phyloP scores from a whole-genome alignment of 495 filamentous ascomycete genomes.

The Tetracladium setigerum region DNA sequence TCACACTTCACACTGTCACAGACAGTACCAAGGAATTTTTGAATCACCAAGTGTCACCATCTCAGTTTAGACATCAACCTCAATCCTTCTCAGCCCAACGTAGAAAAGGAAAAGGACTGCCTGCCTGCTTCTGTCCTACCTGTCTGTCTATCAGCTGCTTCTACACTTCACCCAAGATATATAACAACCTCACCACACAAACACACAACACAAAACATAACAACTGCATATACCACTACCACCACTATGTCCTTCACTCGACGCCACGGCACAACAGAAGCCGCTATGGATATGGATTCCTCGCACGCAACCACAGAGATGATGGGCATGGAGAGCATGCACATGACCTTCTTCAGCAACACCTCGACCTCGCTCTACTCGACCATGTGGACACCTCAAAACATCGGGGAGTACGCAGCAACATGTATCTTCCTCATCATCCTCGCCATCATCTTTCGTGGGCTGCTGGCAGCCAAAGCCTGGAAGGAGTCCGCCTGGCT shows the following conservation, averaged over 20 bases:
- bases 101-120: too few species aligned
- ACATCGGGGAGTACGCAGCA: conserved; percentile 62
- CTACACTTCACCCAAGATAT: too few species aligned
- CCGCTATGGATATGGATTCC: neutral
- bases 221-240: neutral
- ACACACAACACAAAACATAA: too few species aligned
- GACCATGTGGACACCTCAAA: conserved; percentile 60
- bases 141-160: too few species aligned
- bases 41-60: too few species aligned
- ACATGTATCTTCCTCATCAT: conserved; percentile 83
- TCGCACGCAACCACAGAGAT: neutral
- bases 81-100: too few species aligned
- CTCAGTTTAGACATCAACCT: too few species aligned
- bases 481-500: conserved; percentile 45
- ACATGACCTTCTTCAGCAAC: conserved; percentile 56
- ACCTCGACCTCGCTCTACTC: conserved; percentile 70
- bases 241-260: neutral
- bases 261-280: too few species aligned
- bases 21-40: too few species aligned
- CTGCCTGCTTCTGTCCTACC: too few species aligned
- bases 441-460: conserved; percentile 60
- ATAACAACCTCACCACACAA: too few species aligned
- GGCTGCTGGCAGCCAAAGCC: conserved; percentile 57
- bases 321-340: conserved; percentile 22
- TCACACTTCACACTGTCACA: too few species aligned